These are phyloP conservation scores for Sonneratia caseolaris DNA, from an alignment of 345 rosid genomes.

Conservation along the genomic window DNA sequence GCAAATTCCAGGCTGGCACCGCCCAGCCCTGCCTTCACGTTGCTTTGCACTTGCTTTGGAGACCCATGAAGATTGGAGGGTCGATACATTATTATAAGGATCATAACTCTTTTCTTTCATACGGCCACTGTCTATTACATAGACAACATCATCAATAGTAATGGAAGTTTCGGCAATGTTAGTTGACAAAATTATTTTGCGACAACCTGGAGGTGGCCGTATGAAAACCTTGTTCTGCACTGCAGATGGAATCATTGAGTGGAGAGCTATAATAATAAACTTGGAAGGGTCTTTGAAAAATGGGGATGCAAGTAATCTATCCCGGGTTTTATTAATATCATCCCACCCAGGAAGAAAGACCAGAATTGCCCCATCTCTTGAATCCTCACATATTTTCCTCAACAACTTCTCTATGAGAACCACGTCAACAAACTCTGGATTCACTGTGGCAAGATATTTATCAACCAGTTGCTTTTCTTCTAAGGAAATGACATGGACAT, in stretches of 20 bases:
- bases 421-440: conserved; percentile 61
- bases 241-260: conserved; percentile 80
- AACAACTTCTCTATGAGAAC: conserved; percentile 66
- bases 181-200: conserved; percentile 80
- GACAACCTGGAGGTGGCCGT: conserved; percentile 69
- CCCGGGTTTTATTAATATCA: conserved; percentile 62
- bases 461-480: conserved; percentile 47
- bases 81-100: conserved; percentile 78
- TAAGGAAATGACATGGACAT: conserved; percentile 21
- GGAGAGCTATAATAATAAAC: conserved; percentile 69
- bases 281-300: conserved; percentile 46
- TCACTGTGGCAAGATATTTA: conserved; percentile 48
- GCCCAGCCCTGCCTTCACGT: conserved; percentile 93
- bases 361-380: conserved; percentile 79
- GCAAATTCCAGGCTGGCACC: conserved; percentile 89
- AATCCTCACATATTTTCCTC: conserved; percentile 60
- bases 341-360: conserved; percentile 99
- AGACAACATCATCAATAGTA: conserved; percentile 91
- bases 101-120: conserved; percentile 97
- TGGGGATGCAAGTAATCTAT: conserved; percentile 45
- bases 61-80: conserved; percentile 87
- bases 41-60: conserved; percentile 96
- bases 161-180: conserved; percentile 91
- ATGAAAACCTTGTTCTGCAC: conserved; percentile 82
- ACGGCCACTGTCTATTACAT: conserved; percentile 90